Conservation (phyloP, 2,329 filamentous ascomycete genomes). For the Cercospora zeae-maydis region DNA sequence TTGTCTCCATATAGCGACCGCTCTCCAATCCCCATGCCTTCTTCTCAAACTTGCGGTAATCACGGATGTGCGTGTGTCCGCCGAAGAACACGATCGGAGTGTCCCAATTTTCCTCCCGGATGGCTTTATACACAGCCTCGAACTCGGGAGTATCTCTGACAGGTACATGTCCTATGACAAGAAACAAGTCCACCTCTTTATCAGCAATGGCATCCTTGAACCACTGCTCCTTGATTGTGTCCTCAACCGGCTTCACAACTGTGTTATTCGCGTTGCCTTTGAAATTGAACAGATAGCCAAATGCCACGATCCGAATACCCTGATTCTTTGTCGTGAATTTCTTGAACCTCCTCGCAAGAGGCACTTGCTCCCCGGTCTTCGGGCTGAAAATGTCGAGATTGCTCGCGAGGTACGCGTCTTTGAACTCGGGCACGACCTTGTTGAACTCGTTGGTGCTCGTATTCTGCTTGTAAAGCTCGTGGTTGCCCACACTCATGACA, state of each 20-base stretch:
- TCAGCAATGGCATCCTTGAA: constrained; percentile 82
- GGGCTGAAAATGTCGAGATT: constrained; percentile 86
- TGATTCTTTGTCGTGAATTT: constrained; percentile 91
- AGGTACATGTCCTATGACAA: constrained; percentile 82
- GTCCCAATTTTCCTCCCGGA: constrained; percentile 72
- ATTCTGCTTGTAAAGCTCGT: constrained; percentile 83
- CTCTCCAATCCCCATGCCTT: constrained; percentile 77
- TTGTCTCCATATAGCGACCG: constrained; percentile 89
- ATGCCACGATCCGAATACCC: constrained; percentile 75
- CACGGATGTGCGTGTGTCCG: constrained; percentile 84
- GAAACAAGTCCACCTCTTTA: constrained; percentile 74
- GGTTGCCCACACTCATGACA: constrained; percentile 82
- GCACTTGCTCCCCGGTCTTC: constrained; percentile 64
- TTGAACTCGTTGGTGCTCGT: constrained; percentile 75
- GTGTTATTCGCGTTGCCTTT: constrained; percentile 88
- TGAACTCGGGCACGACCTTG: constrained; percentile 78
- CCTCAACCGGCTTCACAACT: constrained; percentile 71
- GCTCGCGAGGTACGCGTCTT: constrained; percentile 76
- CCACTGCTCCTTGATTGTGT: constrained; percentile 81
- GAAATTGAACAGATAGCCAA: constrained; percentile 96
- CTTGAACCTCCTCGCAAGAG: constrained; percentile 76
- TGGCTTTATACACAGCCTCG: constrained; percentile 70
- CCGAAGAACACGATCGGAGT: constrained; percentile 89
- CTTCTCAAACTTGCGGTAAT: constrained; percentile 74
- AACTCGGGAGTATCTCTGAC: constrained; percentile 73